Base-by-base conservation (phyloP, 148 eudicot genomes). In the Polygonum maritimum region DNA sequence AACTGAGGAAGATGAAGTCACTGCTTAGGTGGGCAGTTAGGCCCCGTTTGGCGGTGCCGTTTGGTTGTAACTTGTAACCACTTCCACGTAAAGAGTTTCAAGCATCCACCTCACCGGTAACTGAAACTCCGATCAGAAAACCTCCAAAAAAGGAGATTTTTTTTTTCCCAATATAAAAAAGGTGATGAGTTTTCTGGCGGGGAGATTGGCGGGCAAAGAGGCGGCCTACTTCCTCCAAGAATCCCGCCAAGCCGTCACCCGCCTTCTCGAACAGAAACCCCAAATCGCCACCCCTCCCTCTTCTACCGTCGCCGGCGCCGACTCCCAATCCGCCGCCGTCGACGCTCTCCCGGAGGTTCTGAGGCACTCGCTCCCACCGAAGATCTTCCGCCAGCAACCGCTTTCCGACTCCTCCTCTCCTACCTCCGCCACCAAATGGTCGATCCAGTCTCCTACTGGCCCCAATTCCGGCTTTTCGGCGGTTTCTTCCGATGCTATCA, bases 271-370 rank as follows among this genome's bases (percentile, higher is more conserved):
- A 52, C 79, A 79, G 69, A 63, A 74, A 62, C 45, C 10, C 75
- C 26, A 73, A 69, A 33, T 72, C 7, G 52, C 35, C 18, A 8
- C 80, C 15, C 65, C 77, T 52, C 3, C 79, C 35, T 6, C 80
- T 35, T 33, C 62, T 44, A 26, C 79, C 22, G 4, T 48, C 19
- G 60, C 19, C 69, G 71, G 22, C 11, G 73, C 75, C 41, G 72
- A 63, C 13, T 60, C 33, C 9, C 78, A 22, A 5, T 13, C 40
- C 71, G 16, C 71, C 71, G 15, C 71, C 44, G 21, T 38, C 71
- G 98, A 94, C 76, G 77, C 91, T 33, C 84, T 94, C 31, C 93
- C 98, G 2, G 98, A 94, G 83, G 78, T 94, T 69, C 85, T 94
- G 47, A 85, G 86, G 33, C 98, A 94, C 74, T 87, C 92, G 63